Percentiles rank a stretch among this genome's conserved stretches.
These are phyloP conservation scores for Vigna reflexopilosa DNA, from an alignment of 306 rosid genomes.

Conservation along the genomic window DNA sequence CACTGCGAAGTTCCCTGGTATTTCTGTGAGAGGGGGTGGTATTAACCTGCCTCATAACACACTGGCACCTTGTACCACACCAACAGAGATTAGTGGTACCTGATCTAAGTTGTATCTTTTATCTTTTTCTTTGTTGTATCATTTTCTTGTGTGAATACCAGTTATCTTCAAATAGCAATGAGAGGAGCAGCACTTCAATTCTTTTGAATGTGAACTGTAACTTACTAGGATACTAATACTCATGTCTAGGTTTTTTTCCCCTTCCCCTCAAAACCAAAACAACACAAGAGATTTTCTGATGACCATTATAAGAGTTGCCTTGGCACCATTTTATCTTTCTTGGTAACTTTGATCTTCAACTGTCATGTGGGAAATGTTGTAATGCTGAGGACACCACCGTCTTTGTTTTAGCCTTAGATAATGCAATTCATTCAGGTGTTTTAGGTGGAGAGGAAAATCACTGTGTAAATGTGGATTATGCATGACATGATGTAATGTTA, in stretches of 20 bases:
- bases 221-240: conserved; percentile 71
- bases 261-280: conserved; percentile 43
- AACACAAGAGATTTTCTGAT: conserved; percentile 55
- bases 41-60: conserved; percentile 72
- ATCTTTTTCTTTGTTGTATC: conserved; percentile 53
- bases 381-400: too few species aligned
- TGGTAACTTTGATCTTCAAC: conserved; percentile 31
- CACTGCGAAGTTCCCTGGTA: conserved; percentile 62
- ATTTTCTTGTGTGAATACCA: conserved; percentile 85
- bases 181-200: conserved; percentile 72
- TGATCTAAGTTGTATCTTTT: conserved; percentile 53
- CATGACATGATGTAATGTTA: background rate
- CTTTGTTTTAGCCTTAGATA: conserved; percentile 26
- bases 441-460: background rate
- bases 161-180: conserved; percentile 65
- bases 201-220: conserved; percentile 76
- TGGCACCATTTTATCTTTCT: conserved; percentile 45
- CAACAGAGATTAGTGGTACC: conserved; percentile 64
- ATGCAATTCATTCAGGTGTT: conserved; percentile 13
- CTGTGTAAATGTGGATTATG: background rate
- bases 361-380: conserved; percentile 39
- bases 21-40: conserved; percentile 93
- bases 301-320: conserved; percentile 58
- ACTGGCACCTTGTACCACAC: conserved; percentile 72
- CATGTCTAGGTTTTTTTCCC: conserved; percentile 55